Evolutionary conservation across 1,284 basidiomycete species (phyloP), one percentile per base, ranked within the genome.

Genomic region (Apiotrichum veenhuisii): DNA sequence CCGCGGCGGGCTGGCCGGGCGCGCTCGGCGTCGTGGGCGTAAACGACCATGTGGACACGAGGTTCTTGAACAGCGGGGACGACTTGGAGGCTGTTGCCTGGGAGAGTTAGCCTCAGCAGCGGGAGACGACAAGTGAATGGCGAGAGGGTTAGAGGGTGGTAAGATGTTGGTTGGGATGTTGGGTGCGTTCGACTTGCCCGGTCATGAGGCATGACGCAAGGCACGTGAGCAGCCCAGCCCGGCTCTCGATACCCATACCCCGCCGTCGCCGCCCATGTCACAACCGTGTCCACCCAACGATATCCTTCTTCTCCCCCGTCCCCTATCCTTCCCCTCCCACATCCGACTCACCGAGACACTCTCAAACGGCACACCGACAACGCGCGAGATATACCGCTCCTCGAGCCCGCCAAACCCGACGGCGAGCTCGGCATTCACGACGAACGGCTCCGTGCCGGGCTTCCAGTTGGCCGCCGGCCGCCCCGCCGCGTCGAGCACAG

Each of bases 361-460:
- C 68, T 86, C 81, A 64, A 83, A 83, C 14, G 90, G 91, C 50
- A 77, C 78, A 65, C 91, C 90, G 10, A 85, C 86, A 42, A 98
- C 94, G 48, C 81, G 81, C 71, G 91, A 94, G 44, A 88, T 82
- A 75, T 97, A 98, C 71, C 84, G 86, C 77, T 98, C 95, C 61
- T 83, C 82, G 69, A 97, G 87, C 8, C 85, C 82, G 62, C 93
- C 83, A 73, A 97, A 98, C 0, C 91, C 91, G 25, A 96, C 88
- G 0, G 85, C 85, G 56, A 98, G 80, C 71, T 97, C 91, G 11
- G 89, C 93, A 41, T 92, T 84, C 78, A 93, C 84, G 43, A 81
- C 68, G 54, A 80, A 81, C 22, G 69, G 73, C 61, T 79, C 70
- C 52, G 79, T 75, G 46, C 74, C 67, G 46, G 67, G 68, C 47